Base-by-base conservation (phyloP, 768 basidiomycete genomes). In the Suillus subaureus region DNA sequence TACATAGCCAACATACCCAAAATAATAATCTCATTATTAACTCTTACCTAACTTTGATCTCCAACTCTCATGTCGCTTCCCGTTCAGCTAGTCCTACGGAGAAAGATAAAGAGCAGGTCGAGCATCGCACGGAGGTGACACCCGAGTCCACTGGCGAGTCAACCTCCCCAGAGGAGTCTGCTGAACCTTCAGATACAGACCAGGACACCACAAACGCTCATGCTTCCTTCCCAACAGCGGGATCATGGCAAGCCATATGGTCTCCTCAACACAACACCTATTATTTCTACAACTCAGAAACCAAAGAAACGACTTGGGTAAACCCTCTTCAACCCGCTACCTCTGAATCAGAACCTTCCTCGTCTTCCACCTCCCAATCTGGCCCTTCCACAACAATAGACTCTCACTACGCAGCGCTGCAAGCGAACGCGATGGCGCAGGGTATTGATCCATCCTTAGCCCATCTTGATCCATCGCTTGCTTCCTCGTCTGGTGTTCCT, bases 361-460 rank as follows among this genome's bases (percentile, higher is more conserved):
- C 68, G 33, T 69, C 73, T 39, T 67, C 67, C 42, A 66, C 40
- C n/a, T 65, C 47, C 51, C 61, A 69, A 68, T 63, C 68, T 39
- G 61, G 69, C 61, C 70, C 61, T 40, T 71, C 54, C 66, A 78
- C 23, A 54, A 78, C n/a, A 54, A 64, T 71, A 71, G 70, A 74
- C 69, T 70, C 76, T 52, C 79, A 82, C 45, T 81, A 82, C 70
- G 76, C 79, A 26, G 86, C 87, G 7, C 75, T 89, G 43, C 88
- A 92, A 74, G 85, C 86, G 6, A 91, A 91, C 8, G 91, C 92
- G 1, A 71, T 86, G 40, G 90, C 90, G 4, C 89, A 88, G 69
- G 93, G 93, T 61, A 94, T 95, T 72, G 93, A 94, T 75, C 93
- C 93, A 4, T 83, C 87, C 6, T 84, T 95, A 49, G 92, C 93